Percentiles rank a stretch among this genome's conserved stretches.
These are phyloP conservation scores for Bremia lactucae DNA, from an alignment of 352 stramenopile species.

Conservation along the genomic window DNA sequence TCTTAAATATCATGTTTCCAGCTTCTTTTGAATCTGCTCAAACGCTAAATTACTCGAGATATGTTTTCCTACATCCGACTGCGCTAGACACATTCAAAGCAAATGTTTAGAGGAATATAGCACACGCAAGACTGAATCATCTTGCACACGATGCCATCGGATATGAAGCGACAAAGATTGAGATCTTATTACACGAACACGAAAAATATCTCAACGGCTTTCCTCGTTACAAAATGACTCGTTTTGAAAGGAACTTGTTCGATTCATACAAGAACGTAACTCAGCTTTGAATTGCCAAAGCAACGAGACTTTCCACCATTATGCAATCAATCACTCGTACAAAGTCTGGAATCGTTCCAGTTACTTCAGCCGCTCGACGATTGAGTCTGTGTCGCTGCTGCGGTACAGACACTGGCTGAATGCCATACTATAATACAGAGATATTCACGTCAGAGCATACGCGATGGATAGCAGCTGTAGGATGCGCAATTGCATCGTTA, in stretches of 20 bases:
- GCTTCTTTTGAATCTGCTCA: constrained; percentile 50
- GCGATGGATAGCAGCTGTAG: constrained; percentile 85
- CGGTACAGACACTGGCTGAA: too few relatives aligned
- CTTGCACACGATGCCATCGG: constrained; percentile 81
- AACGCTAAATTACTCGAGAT: constrained; percentile 71
- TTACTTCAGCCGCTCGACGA: constrained; percentile 79
- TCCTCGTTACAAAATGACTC: constrained; percentile 89
- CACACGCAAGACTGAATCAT: constrained; percentile 84
- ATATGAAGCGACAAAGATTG: constrained; percentile 84
- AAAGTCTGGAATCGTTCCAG: constrained; percentile 86
- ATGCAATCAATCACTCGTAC: constrained; percentile 91
- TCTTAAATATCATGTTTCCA: too few relatives aligned
- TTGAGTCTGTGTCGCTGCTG: constrained; percentile 72
- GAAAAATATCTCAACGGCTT: constrained; percentile 71
- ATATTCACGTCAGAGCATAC: constrained; percentile 87
- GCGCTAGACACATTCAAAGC: constrained; percentile 58
- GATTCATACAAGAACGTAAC: constrained; percentile 84
- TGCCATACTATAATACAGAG: too few relatives aligned
- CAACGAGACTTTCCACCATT: constrained; percentile 84
- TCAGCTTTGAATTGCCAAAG: constrained; percentile 74
- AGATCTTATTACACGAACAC: constrained; percentile 84
- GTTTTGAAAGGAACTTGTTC: constrained; percentile 75
- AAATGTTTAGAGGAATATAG: constrained; percentile 85
- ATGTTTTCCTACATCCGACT: constrained; percentile 64
- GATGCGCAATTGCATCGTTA: constrained; percentile 82